Conservation (phyloP, 768 basidiomycete genomes). For the Amanita polypyramis region DNA sequence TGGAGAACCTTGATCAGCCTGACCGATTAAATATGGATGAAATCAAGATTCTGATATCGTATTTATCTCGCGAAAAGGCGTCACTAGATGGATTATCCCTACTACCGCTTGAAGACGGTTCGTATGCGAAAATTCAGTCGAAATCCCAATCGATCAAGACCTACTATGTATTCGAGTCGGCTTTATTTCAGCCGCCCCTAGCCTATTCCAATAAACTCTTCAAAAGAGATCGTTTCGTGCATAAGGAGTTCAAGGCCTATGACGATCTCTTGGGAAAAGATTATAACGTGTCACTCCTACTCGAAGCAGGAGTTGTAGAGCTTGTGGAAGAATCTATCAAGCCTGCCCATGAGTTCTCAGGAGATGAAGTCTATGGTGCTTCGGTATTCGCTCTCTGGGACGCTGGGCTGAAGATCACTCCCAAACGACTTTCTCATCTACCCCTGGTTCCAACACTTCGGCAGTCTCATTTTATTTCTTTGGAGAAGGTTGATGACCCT, state of each 20-base stretch:
- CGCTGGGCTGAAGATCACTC: neutral
- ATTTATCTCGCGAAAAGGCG: slow-evolving; percentile 13
- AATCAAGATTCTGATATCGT: slow-evolving; percentile 17
- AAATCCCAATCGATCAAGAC: slow-evolving; percentile 2
- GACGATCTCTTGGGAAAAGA: slow-evolving; percentile 11
- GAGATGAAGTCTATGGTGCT: neutral
- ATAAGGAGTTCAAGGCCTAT: slow-evolving; percentile 15
- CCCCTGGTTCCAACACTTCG: neutral
- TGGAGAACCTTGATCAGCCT: slow-evolving; percentile 7
- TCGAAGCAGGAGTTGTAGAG: slow-evolving; percentile 9
- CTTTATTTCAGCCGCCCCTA: slow-evolving; percentile 8
- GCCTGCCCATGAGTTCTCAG: neutral
- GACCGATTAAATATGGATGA: slow-evolving; percentile 11
- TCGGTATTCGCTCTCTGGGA: slow-evolving; percentile 1
- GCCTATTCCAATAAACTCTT: slow-evolving; percentile 14
- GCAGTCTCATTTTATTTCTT: slow-evolving; percentile 12
- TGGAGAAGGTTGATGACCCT: slow-evolving; percentile 17
- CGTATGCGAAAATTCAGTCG: slow-evolving; percentile 17
- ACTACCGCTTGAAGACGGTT: slow-evolving; percentile 25
- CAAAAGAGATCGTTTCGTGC: slow-evolving; percentile 16
- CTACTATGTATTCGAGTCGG: slow-evolving; percentile 17
- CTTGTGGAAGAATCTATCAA: slow-evolving; percentile 11
- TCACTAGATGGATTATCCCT: slow-evolving; percentile 21
- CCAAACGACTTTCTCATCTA: neutral
- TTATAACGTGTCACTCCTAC: slow-evolving; percentile 18